Evolutionary conservation across 2,329 filamentous ascomycete species (phyloP).

Genomic region (Trichoderma citrinoviride): DNA sequence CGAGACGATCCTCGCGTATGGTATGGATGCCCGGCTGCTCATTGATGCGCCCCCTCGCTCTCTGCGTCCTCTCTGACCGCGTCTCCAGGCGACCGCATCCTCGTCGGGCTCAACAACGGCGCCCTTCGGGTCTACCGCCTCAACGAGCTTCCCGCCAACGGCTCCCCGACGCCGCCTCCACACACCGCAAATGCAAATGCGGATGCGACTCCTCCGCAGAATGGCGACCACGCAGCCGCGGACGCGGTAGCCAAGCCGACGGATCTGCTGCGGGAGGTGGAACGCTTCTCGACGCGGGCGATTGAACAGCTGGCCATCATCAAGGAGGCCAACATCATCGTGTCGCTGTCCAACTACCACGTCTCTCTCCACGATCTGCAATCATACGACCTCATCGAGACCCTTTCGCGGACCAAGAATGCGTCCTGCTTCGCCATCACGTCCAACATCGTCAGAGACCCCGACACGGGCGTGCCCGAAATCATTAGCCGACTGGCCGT

Average conservation of each 20-base stretch:
- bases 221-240: slow-evolving; percentile 32
- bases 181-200: slow-evolving; percentile 33
- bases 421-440: slow-evolving; percentile 89
- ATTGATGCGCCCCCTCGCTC: background rate
- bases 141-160: slow-evolving; percentile 59
- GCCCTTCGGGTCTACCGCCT: slow-evolving; percentile 86
- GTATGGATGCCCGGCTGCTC: slow-evolving; percentile 43
- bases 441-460: slow-evolving; percentile 91
- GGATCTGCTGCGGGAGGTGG: slow-evolving; percentile 84
- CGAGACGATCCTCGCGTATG: slow-evolving; percentile 90
- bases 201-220: slow-evolving; percentile 30
- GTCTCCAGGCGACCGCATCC: slow-evolving; percentile 73
- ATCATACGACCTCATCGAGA: slow-evolving; percentile 78
- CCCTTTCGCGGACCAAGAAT: slow-evolving; percentile 77
- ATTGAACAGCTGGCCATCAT: slow-evolving; percentile 94
- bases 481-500: slow-evolving; percentile 91
- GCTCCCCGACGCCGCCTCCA: slow-evolving; percentile 32
- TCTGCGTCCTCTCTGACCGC: background rate
- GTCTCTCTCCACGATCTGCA: slow-evolving; percentile 88
- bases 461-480: slow-evolving; percentile 80
- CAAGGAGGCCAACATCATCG: slow-evolving; percentile 87
- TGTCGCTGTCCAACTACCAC: slow-evolving; percentile 86
- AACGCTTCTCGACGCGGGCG: slow-evolving; percentile 86
- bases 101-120: slow-evolving; percentile 89
- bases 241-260: slow-evolving; percentile 55